phyloP scores from a whole-genome alignment of 331 rosid species.

The Rhamnella rubrinervis region DNA sequence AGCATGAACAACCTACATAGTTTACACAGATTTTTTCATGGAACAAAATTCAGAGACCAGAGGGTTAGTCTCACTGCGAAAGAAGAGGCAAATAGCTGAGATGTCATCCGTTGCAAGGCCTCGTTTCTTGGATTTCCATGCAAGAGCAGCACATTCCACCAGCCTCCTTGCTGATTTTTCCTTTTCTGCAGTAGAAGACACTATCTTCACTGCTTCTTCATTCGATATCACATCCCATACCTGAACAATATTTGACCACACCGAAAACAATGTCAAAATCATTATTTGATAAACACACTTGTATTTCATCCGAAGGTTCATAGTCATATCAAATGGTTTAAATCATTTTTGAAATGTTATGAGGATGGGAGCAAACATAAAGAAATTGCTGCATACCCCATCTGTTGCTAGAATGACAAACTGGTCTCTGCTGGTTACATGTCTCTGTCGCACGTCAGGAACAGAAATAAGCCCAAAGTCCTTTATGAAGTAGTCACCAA shows the following conservation, averaged over 20 bases:
- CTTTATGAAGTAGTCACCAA: slow-evolving; percentile 69
- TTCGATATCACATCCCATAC: slow-evolving; percentile 82
- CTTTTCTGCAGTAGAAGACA: slow-evolving; percentile 42
- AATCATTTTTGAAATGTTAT: not conserved
- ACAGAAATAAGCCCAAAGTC: slow-evolving; percentile 64
- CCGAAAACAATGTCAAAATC: not conserved
- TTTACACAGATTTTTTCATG: not conserved
- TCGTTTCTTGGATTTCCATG: slow-evolving; percentile 68
- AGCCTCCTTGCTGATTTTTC: slow-evolving; percentile 58
- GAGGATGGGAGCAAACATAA: not conserved
- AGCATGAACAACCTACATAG: not conserved
- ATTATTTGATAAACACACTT: not conserved
- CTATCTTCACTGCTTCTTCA: slow-evolving; percentile 63
- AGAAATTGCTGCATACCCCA: slow-evolving; percentile 50
- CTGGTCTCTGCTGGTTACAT: slow-evolving; percentile 47
- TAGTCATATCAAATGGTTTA: not conserved
- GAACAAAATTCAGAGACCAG: slow-evolving; percentile 17
- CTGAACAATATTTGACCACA: slow-evolving; percentile 17
- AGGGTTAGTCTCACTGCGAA: slow-evolving; percentile 23
- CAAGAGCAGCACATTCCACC: slow-evolving; percentile 51
- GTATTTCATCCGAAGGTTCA: too few relatives aligned
- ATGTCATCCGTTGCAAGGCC: slow-evolving; percentile 73
- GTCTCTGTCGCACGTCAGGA: slow-evolving; percentile 57
- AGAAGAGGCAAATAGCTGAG: slow-evolving; percentile 77
- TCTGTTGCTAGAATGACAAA: slow-evolving; percentile 73